These are phyloP conservation scores for Candida verbasci DNA, from an alignment of 805 yeast species.

Conservation along the genomic window DNA sequence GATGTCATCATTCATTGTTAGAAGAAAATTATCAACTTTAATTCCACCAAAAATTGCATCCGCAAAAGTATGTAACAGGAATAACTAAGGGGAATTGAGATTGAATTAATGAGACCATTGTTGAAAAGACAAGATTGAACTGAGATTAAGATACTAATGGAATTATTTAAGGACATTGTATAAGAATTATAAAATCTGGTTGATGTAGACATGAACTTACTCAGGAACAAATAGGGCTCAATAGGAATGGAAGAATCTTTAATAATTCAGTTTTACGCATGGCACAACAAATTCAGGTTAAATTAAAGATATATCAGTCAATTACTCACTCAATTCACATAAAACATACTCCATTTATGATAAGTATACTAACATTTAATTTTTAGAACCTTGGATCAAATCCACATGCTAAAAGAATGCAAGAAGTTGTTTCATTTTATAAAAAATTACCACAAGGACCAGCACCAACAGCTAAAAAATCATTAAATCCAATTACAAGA, in stretches of 20 bases:
- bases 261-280: no score
- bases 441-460: conserved; percentile 93
- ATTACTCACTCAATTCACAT: no score
- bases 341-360: no score
- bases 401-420: conserved; percentile 96
- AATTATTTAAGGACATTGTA: no score
- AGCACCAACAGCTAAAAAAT: conserved; percentile 70
- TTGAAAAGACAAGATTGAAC: not conserved
- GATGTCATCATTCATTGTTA: conserved; percentile 81
- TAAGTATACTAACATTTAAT: not conserved
- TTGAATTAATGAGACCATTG: no score
- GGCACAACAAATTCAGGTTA: no score
- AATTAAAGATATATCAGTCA: no score
- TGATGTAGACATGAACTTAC: no score
- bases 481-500: conserved; percentile 61
- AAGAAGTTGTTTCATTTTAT: conserved; percentile 92
- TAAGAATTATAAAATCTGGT: no score
- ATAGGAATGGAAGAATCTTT: no score
- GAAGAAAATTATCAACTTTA: conserved; percentile 91
- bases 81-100: not conserved
- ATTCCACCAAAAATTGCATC: conserved; percentile 99
- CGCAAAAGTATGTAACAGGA: conserved; percentile 60
- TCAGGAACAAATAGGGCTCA: no score
- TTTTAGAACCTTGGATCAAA: conserved; percentile 82
- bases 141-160: no score